Evolutionary conservation across 106 monocot species (phyloP).

Genomic region (Dioscorea alata): DNA sequence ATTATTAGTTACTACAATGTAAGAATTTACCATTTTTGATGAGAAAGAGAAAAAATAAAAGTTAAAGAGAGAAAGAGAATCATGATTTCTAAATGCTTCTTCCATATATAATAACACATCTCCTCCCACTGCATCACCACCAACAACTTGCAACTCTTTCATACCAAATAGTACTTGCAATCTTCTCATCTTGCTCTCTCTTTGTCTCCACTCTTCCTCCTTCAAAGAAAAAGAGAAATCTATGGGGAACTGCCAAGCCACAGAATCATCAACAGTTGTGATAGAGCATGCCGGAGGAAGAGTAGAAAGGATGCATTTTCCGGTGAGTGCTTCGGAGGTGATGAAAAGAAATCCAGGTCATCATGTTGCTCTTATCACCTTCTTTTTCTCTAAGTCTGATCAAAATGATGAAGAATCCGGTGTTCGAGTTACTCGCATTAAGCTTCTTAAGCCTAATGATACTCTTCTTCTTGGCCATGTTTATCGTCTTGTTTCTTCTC

Average conservation of each 20-base stretch:
- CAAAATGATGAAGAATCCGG: background rate
- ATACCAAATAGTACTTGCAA: no score
- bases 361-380: slow-evolving; percentile 46
- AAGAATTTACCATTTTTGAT: no score
- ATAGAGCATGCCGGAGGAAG: slow-evolving; percentile 51
- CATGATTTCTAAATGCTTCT: no score
- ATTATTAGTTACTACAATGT: no score
- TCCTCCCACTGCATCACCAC: no score
- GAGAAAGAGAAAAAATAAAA: no score
- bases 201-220: no score
- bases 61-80: no score
- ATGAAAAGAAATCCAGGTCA: slow-evolving; percentile 60
- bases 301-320: slow-evolving; percentile 50
- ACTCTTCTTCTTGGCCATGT: slow-evolving; percentile 44
- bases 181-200: no score
- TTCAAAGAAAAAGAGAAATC: slow-evolving; percentile 5
- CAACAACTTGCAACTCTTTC: no score
- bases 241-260: slow-evolving; percentile 62
- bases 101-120: no score
- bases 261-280: slow-evolving; percentile 40
- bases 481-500: slow-evolving; percentile 55
- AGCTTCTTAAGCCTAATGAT: slow-evolving; percentile 46
- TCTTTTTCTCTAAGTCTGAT: background rate
- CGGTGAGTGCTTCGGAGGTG: slow-evolving; percentile 41
- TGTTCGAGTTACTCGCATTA: slow-evolving; percentile 29